Conservation (phyloP, 208 protist species). For the Wallacemonas sp. region DNA sequence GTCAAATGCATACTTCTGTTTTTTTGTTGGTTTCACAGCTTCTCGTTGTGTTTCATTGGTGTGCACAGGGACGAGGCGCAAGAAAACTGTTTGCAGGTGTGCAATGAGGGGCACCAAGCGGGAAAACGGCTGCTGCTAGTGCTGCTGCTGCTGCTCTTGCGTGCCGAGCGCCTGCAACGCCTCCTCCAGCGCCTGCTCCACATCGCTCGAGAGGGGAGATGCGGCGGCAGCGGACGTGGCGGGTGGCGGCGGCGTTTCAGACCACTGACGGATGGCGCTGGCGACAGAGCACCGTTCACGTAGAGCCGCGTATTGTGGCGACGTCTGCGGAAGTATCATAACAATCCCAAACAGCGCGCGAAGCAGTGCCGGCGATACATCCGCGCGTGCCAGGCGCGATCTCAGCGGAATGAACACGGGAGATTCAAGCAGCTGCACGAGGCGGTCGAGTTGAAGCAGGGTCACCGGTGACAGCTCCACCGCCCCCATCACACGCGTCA, state of each 20-base stretch:
- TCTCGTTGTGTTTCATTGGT: no score
- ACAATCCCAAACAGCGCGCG: constrained; percentile 95
- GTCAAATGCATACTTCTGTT: no score
- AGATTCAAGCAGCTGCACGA: constrained; percentile 96
- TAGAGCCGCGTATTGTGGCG: constrained; percentile 70
- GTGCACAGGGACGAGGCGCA: no score
- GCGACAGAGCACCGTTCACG: constrained; percentile 4
- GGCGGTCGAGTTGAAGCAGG: constrained; percentile 95
- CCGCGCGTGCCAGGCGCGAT: constrained; percentile 89
- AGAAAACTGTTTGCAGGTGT: no score
- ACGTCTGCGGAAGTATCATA: constrained; percentile 96
- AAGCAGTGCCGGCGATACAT: constrained; percentile 82
- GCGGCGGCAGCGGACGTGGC: no score
- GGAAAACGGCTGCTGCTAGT: no score
- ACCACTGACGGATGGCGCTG: not conserved
- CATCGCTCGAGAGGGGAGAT: no score
- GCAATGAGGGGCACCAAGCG: no score
- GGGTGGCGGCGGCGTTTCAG: not conserved
- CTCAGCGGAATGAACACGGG: constrained; percentile 94
- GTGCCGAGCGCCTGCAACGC: no score
- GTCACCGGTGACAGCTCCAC: constrained; percentile 90
- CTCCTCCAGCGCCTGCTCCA: no score
- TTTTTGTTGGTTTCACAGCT: no score
- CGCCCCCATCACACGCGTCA: constrained; percentile 61
- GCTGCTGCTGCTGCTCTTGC: no score